Conservation (phyloP, 306 rosid species). For the Cicer arietinum region DNA sequence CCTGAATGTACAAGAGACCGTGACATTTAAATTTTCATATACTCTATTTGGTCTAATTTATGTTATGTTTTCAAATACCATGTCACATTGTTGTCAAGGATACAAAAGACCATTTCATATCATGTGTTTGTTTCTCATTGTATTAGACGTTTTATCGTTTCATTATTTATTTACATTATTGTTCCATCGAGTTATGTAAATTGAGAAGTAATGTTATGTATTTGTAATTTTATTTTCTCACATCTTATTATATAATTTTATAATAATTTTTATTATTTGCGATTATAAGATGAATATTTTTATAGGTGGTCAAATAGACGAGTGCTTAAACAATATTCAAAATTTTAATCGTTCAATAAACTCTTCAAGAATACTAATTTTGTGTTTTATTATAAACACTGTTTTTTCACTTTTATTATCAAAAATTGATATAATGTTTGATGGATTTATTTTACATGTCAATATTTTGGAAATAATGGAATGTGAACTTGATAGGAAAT, state of each 20-base stretch:
- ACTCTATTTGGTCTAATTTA: background rate
- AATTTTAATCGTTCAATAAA: no score
- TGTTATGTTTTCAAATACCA: background rate
- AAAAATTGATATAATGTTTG: no score
- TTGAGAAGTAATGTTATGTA: background rate
- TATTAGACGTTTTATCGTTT: background rate
- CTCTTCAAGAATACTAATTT: no score
- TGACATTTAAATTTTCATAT: conserved; percentile 54
- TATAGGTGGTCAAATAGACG: no score
- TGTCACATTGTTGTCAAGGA: conserved; percentile 14
- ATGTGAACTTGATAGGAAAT: no score
- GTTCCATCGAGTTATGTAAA: conserved; percentile 15
- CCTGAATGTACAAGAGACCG: conserved; percentile 84
- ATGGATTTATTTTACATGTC: no score
- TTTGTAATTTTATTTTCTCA: background rate
- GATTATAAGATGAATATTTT: no score
- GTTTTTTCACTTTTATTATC: no score
- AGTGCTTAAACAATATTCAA: no score
- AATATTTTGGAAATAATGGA: no score
- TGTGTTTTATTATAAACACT: no score
- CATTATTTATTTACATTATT: conserved; percentile 16
- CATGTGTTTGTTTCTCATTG: background rate
- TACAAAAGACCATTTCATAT: background rate
- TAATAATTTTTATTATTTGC: no score
- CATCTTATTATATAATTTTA: background rate